A percentile compares a stretch with the other conserved stretches of the same genome.
phyloP scores from a whole-genome alignment of 208 protist genomes.

The Phytomonas sp. region DNA sequence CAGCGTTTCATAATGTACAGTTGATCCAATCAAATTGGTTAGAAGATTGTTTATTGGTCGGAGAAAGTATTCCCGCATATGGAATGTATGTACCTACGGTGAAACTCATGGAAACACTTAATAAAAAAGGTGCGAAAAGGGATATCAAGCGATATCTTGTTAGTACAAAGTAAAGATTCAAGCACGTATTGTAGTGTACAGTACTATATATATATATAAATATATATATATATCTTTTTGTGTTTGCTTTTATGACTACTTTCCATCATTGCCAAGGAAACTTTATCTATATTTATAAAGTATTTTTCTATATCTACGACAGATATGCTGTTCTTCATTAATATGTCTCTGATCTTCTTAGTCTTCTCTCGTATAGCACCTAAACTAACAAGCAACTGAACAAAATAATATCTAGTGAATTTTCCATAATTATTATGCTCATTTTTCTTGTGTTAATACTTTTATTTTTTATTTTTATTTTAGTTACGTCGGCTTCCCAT shows the following conservation, averaged over 20 bases:
- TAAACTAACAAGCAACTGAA: neutral
- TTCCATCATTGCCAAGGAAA: slow-evolving; percentile 9
- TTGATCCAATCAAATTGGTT: slow-evolving; percentile 65
- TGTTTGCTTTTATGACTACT: slow-evolving; percentile 7
- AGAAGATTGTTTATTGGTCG: slow-evolving; percentile 80
- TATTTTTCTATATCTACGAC: slow-evolving; percentile 10
- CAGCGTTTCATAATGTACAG: slow-evolving; percentile 18
- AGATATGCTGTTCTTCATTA: neutral
- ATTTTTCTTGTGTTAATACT: slow-evolving; percentile 52
- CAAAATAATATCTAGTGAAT: neutral
- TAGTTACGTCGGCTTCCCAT: slow-evolving; percentile 31
- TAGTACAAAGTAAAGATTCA: neutral
- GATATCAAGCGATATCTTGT: neutral
- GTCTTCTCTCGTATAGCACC: slow-evolving; percentile 1
- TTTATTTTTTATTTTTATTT: slow-evolving; percentile 39
- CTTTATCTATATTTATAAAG: neutral
- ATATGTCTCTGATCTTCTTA: neutral
- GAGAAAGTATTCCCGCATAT: slow-evolving; percentile 58
- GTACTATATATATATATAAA: too few species aligned
- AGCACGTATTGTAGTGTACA: neutral
- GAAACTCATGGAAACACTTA: slow-evolving; percentile 75
- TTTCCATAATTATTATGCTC: slow-evolving; percentile 37
- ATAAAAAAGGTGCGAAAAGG: slow-evolving; percentile 58
- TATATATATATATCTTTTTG: slow-evolving; percentile 13
- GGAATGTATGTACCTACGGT: slow-evolving; percentile 67